Evolutionary conservation across 495 filamentous ascomycete genomes (phyloP).

Genomic region (Penicillium salamii): DNA sequence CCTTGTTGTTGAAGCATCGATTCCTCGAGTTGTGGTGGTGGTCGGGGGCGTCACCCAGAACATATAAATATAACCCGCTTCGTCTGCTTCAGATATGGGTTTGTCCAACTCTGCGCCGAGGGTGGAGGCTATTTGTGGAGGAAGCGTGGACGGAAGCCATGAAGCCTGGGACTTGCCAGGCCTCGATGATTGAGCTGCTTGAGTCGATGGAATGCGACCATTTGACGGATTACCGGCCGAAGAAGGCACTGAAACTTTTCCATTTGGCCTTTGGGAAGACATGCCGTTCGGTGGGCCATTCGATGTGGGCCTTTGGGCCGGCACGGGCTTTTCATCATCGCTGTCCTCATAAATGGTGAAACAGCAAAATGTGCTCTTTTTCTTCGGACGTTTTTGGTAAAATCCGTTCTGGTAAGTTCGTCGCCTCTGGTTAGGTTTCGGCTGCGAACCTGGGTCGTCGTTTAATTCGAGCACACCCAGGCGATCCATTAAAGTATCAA

Average conservation of each 20-base stretch:
- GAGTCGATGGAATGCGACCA: conserved; percentile 3
- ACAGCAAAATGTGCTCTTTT: conserved; percentile 34
- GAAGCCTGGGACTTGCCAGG: conserved; percentile 26
- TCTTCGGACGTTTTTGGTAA: conserved; percentile 17
- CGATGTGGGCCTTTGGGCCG: conserved; percentile 14
- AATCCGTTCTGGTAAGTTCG: conserved; percentile 12
- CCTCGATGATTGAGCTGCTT: conserved; percentile 10
- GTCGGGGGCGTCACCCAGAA: conserved; percentile 78
- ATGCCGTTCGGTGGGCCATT: conserved; percentile 20
- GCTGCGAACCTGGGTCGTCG: conserved; percentile 19
- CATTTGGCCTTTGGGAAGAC: conserved; percentile 9
- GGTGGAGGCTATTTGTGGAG: conserved; percentile 60
- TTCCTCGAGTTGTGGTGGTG: conserved; percentile 20
- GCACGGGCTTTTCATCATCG: conserved; percentile 11
- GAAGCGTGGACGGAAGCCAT: conserved; percentile 62
- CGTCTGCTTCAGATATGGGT: conserved; percentile 72
- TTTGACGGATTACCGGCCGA: conserved; percentile 7
- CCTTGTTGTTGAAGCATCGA: conserved; percentile 41
- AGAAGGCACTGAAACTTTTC: background rate
- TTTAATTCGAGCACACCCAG: conserved; percentile 68
- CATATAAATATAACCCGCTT: conserved; percentile 95
- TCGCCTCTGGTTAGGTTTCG: conserved; percentile 10
- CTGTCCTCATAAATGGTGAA: conserved; percentile 28
- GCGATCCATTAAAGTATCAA: conserved; percentile 78
- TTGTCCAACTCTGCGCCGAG: conserved; percentile 77